Conservation (phyloP, 2,329 filamentous ascomycete genomes). For the Dactylellina parvicollis region DNA sequence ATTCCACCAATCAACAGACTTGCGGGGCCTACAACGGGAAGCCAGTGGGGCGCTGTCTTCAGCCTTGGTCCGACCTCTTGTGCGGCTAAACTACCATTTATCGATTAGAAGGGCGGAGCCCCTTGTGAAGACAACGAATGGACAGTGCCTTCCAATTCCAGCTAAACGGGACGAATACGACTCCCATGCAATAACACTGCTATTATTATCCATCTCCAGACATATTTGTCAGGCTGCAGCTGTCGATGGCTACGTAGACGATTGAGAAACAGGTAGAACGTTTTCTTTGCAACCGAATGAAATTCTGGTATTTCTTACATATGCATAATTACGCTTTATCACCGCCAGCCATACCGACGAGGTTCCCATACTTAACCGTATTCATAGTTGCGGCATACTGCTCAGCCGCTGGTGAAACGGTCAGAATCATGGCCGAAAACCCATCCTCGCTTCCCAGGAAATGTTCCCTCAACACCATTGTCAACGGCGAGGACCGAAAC, state of each 20-base stretch:
- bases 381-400: slow-evolving; percentile 63
- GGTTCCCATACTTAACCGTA: slow-evolving; percentile 63
- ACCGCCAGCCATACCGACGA: slow-evolving; percentile 60
- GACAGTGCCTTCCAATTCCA: not conserved
- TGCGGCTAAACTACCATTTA: not conserved
- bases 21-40: not conserved
- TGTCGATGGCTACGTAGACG: no score
- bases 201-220: not conserved
- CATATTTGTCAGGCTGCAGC: no score
- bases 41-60: not conserved
- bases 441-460: slow-evolving; percentile 59
- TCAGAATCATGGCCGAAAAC: slow-evolving; percentile 62
- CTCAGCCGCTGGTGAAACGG: slow-evolving; percentile 60
- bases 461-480: slow-evolving; percentile 63
- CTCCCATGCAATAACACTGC: not conserved
- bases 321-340: slow-evolving; percentile 2
- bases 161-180: not conserved
- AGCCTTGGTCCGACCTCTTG: not conserved
- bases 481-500: slow-evolving; percentile 63
- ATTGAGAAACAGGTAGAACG: no score
- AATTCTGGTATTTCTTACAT: no score
- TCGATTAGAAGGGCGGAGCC: not conserved
- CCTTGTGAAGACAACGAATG: not conserved
- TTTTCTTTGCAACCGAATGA: no score
- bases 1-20: not conserved